Percentiles rank a stretch among this genome's conserved stretches.
These are phyloP conservation scores for Septoria petroselini DNA, from an alignment of 2,329 filamentous ascomycete species.

Conservation along the genomic window DNA sequence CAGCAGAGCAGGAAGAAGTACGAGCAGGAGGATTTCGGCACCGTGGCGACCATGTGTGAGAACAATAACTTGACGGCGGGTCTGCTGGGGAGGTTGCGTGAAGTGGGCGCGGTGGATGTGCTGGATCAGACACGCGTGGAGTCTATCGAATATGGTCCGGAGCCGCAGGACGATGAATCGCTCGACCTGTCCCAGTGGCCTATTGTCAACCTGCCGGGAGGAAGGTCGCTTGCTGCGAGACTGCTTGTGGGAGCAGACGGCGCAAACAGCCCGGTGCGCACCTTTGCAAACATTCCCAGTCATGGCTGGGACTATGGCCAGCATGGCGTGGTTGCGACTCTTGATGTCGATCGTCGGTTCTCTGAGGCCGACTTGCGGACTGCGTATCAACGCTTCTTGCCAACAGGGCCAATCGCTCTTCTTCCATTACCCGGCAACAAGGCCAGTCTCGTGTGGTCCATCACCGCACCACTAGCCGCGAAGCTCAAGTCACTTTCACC, in stretches of 20 bases:
- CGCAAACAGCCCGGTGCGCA: slow-evolving; percentile 86
- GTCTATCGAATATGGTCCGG: slow-evolving; percentile 70
- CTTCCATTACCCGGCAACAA: slow-evolving; percentile 80
- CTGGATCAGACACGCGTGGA: slow-evolving; percentile 76
- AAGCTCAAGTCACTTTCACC: slow-evolving; percentile 71
- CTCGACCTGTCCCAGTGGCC: slow-evolving; percentile 85
- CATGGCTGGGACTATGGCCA: slow-evolving; percentile 91
- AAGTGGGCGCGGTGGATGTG: slow-evolving; percentile 67
- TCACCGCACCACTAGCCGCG: slow-evolving; percentile 73
- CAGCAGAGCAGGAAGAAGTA: slow-evolving; percentile 27
- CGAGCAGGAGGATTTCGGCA: slow-evolving; percentile 24
- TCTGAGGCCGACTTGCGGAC: slow-evolving; percentile 53
- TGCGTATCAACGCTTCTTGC: slow-evolving; percentile 93
- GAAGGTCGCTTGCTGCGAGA: slow-evolving; percentile 66
- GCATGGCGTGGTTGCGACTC: slow-evolving; percentile 86
- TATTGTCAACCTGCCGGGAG: slow-evolving; percentile 68
- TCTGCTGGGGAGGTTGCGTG: slow-evolving; percentile 53
- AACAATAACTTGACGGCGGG: slow-evolving; percentile 84
- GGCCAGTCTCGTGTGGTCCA: slow-evolving; percentile 92
- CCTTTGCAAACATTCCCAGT: slow-evolving; percentile 81
- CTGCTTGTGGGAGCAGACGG: slow-evolving; percentile 91
- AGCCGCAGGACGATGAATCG: slow-evolving; percentile 51
- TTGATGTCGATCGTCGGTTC: slow-evolving; percentile 57
- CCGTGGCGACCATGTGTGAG: slow-evolving; percentile 95
- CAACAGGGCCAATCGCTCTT: slow-evolving; percentile 85